Evolutionary conservation across 306 rosid genomes (phyloP), one percentile per base, ranked within the genome.

Genomic region (Lupinus albus): DNA sequence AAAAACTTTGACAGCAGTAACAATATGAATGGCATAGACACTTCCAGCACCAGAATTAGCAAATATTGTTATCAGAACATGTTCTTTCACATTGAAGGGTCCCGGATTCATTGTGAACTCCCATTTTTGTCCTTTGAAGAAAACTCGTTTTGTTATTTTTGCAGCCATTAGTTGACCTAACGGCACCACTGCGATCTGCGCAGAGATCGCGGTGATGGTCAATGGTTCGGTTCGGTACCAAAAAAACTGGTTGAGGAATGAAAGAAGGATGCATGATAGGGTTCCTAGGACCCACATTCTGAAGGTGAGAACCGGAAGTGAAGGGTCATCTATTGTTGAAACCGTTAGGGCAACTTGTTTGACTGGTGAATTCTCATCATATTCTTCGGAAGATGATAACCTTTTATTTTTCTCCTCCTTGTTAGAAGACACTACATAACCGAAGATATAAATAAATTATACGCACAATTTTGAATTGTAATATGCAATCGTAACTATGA

Each of bases 31-130:
- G 69, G 98, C 98, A 60, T 92, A 92, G 21, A 92, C 98, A 1
- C 85, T 81, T 35, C 96, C 95, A 1, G 98, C 98, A 7, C 98
- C 98, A 0, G 98, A 92, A 73, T 89, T 92, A 15, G 98, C 98
- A 15, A 92, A 92, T 64, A 92, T 92, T 7, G 98, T 92, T 54
- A 92, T 87, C 5, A 92, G 88, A 35, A 92, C 98, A 70, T 92
- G 98, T 10, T 92, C 98, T 12, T 92, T 92, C 17, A 92, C 86
- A 15, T 92, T 92, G 82, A 92, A 92, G 2, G 98, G 95, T 0
- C 98, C 96, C 0, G 98, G 93, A 62, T 92, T 92, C 6, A 92
- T 66, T 8, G 77, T 78, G 74, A 92, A 92, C 25, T 92, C 93
- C 85, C 83, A 87, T 0, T 80, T 64, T 0, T 56, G 83, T n/a